Evolutionary conservation across 2,329 filamentous ascomycete species (phyloP).

Genomic region (Cladophialophora exuberans): DNA sequence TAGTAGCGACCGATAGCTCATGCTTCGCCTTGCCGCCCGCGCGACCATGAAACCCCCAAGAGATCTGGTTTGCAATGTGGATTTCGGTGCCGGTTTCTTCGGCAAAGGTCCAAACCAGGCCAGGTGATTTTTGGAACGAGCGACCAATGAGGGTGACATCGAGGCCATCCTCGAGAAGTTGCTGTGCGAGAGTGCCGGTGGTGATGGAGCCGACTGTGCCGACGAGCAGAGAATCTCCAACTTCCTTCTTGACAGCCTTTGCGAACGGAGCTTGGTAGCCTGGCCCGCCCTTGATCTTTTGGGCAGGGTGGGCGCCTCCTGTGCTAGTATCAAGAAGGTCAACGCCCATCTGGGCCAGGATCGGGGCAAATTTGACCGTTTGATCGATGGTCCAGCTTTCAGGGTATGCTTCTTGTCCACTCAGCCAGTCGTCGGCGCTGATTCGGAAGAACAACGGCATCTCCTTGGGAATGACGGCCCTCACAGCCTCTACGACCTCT

Average conservation of each 20-base stretch:
- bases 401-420: slow-evolving; percentile 56
- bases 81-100: slow-evolving; percentile 72
- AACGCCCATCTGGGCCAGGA: slow-evolving; percentile 72
- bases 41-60: slow-evolving; percentile 28
- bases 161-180: slow-evolving; percentile 60
- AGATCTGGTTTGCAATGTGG: slow-evolving; percentile 69
- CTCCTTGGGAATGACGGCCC: slow-evolving; percentile 63
- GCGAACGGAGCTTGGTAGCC: slow-evolving; percentile 78
- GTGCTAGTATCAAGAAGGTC: slow-evolving; percentile 83
- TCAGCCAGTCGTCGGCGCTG: slow-evolving; percentile 76
- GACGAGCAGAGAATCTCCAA: slow-evolving; percentile 72
- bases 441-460: slow-evolving; percentile 77
- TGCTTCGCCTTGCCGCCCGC: slow-evolving; percentile 19
- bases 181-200: slow-evolving; percentile 68
- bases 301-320: slow-evolving; percentile 56
- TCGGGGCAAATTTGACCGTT: slow-evolving; percentile 63
- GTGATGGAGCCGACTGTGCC: slow-evolving; percentile 76
- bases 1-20: not conserved
- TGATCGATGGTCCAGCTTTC: slow-evolving; percentile 71
- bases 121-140: slow-evolving; percentile 79
- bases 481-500: slow-evolving; percentile 67
- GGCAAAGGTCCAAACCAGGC: slow-evolving; percentile 74
- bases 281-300: slow-evolving; percentile 53
- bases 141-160: slow-evolving; percentile 76
- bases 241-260: slow-evolving; percentile 69